Percentiles rank a stretch among this genome's conserved stretches.
Conservation (phyloP, 768 basidiomycete species). For the Udeniomyces megalosporus region DNA sequence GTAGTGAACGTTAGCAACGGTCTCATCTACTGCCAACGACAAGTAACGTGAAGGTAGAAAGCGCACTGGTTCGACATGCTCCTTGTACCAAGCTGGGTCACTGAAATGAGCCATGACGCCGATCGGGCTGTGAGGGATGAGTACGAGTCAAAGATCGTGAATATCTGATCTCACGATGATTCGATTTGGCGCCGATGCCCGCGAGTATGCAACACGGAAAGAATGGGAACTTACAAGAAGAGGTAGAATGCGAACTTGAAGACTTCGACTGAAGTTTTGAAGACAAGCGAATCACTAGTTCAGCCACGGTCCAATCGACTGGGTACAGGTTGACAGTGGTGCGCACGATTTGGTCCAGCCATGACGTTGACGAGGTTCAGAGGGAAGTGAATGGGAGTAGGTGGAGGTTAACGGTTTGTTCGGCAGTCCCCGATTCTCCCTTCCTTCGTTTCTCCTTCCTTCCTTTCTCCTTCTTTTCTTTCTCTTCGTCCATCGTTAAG, state of each 20-base stretch:
- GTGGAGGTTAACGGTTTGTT: too few species aligned
- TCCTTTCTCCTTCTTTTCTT: too few species aligned
- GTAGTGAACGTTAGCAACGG: neutral
- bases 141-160: neutral
- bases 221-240: neutral
- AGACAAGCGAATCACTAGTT: neutral
- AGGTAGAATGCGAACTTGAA: constrained; percentile 7
- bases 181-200: too few species aligned
- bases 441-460: too few species aligned
- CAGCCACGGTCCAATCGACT: too few species aligned
- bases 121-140: neutral
- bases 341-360: neutral
- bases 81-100: neutral
- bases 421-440: too few species aligned
- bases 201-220: too few species aligned
- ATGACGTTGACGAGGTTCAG: neutral
- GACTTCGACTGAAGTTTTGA: neutral
- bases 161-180: neutral
- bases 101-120: neutral
- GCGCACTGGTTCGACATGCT: neutral
- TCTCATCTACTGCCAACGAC: neutral
- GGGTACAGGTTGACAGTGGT: too few species aligned
- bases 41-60: too few species aligned
- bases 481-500: too few species aligned
- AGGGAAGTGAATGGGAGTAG: too few species aligned